Percentiles rank a stretch among this genome's conserved stretches.
These are phyloP conservation scores for Tuber brumale DNA, from an alignment of 495 filamentous ascomycete genomes.

Conservation along the genomic window DNA sequence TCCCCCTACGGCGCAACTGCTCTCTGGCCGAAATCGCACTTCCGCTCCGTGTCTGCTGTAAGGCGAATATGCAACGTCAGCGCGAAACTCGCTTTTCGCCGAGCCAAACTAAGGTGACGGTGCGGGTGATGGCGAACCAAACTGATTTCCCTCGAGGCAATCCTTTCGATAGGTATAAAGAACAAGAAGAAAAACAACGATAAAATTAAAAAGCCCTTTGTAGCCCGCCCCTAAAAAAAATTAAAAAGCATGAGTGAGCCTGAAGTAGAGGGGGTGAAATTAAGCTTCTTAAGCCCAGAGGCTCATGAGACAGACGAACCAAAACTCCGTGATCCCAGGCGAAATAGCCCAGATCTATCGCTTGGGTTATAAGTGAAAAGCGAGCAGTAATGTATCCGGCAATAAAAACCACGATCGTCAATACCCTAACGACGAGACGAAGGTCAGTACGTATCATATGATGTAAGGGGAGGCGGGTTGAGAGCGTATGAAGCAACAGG, in stretches of 20 bases:
- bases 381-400: conserved; percentile 98
- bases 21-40: conserved; percentile 86
- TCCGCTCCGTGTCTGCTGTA: conserved; percentile 75
- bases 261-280: conserved; percentile 11
- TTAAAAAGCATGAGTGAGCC: conserved; percentile 45
- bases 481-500: background rate
- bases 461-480: background rate
- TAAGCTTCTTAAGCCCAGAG: conserved; percentile 13
- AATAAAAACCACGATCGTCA: conserved; percentile 63
- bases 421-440: conserved; percentile 24
- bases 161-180: conserved; percentile 63
- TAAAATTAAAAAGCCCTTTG: conserved; percentile 67
- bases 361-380: conserved; percentile 92
- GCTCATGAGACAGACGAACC: conserved; percentile 52
- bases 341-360: conserved; percentile 93
- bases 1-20: conserved; percentile 87
- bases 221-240: conserved; percentile 49
- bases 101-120: conserved; percentile 8
- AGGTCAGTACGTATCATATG: background rate
- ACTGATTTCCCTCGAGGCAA: conserved; percentile 62
- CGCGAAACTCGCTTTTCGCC: background rate
- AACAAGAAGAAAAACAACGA: conserved; percentile 71
- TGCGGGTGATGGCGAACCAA: conserved; percentile 50
- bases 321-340: conserved; percentile 98
- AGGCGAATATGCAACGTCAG: background rate